Evolutionary conservation across 106 monocot genomes (phyloP), one percentile per base, ranked within the genome.

Genomic region (Acanthochlamys bracteata): DNA sequence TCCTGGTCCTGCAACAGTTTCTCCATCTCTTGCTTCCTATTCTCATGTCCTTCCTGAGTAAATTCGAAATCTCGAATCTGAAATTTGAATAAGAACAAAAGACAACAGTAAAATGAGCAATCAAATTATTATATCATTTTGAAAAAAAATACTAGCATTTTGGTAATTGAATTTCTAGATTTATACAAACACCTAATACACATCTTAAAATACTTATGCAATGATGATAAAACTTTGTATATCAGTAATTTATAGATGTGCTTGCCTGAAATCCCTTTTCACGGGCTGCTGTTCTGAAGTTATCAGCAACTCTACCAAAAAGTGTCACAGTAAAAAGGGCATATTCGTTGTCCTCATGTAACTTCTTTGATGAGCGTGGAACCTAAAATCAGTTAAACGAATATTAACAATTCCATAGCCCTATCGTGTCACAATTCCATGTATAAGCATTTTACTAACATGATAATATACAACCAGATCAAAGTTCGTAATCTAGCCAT

Each of bases 1-100:
- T 91, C 95, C 72, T 86, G 90, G 71, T 90, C 90, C 59, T 82
- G 84, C 55, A 82, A 60, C 51, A 96, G 51, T 61, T 96, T 96
- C 59, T 91, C 87, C 55, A 96, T 14, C 73, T 96, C 95, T 53
- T 76, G 72, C 57, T 96, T 90, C 53, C 74, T 76, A 66, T 62
- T 78, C 61, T 96, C 84, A 61, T 90, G 90, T 49, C 71, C 85
- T 78, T 96, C 95, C 54, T 80, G 75, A 71, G 84, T 88, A 56
- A 85, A 81, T 71, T 96, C 95, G 78, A 96, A 84, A 25, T 96
- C 95, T 53, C 90, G 90, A 55, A 90, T 79, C 95, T 96, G 74
- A 42, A 61, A 4, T 20, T 52, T 33, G 41, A 55, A 58, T 20
- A 67, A 39, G 10, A 52, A 27, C 25, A 53, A 53, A 27, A 33